phyloP scores from a whole-genome alignment of 495 filamentous ascomycete genomes.

The Gamarada debralockiae region DNA sequence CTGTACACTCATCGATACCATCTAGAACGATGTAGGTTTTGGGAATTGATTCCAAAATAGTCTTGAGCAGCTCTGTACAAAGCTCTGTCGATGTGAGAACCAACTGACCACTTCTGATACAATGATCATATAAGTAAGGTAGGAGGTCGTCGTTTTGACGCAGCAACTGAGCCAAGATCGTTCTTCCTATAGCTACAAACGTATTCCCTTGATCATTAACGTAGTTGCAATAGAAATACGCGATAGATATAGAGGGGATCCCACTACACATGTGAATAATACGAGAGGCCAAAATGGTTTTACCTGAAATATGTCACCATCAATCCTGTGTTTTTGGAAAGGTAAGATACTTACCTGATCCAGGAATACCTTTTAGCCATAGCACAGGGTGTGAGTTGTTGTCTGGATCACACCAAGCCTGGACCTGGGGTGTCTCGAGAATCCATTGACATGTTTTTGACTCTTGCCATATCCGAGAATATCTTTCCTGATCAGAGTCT shows the following conservation, averaged over 20 bases:
- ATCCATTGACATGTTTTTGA: too few species aligned
- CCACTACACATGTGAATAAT: conserved; percentile 30
- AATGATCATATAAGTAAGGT: conserved; percentile 30
- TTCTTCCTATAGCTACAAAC: conserved; percentile 27
- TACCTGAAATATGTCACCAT: too few species aligned
- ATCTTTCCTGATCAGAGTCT: too few species aligned
- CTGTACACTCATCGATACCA: conserved; percentile 39
- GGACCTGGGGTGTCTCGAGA: too few species aligned
- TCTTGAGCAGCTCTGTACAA: conserved; percentile 28
- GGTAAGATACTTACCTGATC: too few species aligned
- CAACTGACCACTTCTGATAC: conserved; percentile 20
- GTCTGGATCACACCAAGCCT: too few species aligned
- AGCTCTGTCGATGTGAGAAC: conserved; percentile 24
- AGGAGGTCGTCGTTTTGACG: conserved; percentile 27
- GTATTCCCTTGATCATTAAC: conserved; percentile 29
- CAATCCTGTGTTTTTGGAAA: too few species aligned
- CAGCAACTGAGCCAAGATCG: conserved; percentile 35
- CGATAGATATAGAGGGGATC: conserved; percentile 21
- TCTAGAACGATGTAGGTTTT: conserved; percentile 38
- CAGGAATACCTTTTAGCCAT: too few species aligned
- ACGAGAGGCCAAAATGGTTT: conserved; percentile 37
- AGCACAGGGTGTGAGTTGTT: too few species aligned
- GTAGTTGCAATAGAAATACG: conserved; percentile 41
- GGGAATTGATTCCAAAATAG: conserved; percentile 24
- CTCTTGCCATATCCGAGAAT: too few species aligned